Evolutionary conservation across 768 basidiomycete species (phyloP).

Genomic region (Tylopilus subfusipes): DNA sequence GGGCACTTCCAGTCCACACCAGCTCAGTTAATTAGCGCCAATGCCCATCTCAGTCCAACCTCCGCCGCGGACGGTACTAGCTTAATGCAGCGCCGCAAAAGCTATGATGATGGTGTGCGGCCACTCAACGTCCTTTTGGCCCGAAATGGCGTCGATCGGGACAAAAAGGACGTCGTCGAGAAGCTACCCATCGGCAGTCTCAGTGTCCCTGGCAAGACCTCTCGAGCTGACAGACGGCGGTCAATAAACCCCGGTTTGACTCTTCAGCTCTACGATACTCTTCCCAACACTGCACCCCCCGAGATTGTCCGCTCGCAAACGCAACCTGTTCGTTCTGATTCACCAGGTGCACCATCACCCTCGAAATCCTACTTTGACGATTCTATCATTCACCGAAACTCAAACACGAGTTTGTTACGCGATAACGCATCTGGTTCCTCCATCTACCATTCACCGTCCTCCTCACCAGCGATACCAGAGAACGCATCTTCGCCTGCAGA

Average conservation of each 20-base stretch:
- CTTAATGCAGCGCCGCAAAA: slow-evolving; percentile 34
- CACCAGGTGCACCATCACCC: slow-evolving; percentile 23
- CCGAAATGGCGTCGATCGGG: slow-evolving; percentile 10
- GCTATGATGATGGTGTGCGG: slow-evolving; percentile 43
- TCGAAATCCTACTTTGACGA: slow-evolving; percentile 14
- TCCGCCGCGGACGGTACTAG: slow-evolving; percentile 10
- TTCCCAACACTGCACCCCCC: slow-evolving; percentile 15
- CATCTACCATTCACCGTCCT: slow-evolving; percentile 36
- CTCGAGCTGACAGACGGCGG: slow-evolving; percentile 44
- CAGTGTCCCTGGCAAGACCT: slow-evolving; percentile 28
- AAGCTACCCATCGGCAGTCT: slow-evolving; percentile 14
- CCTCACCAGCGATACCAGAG: slow-evolving; percentile 35
- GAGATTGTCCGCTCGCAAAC: slow-evolving; percentile 33
- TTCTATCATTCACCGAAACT: slow-evolving; percentile 12
- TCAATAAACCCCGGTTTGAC: slow-evolving; percentile 54
- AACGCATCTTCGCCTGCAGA: slow-evolving; percentile 38
- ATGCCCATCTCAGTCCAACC: slow-evolving; percentile 24
- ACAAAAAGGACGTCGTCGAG: slow-evolving; percentile 10
- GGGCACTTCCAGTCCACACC: slow-evolving; percentile 19
- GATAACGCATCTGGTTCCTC: slow-evolving; percentile 29
- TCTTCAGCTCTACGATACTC: slow-evolving; percentile 26
- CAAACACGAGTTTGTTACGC: slow-evolving; percentile 26
- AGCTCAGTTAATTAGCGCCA: neutral
- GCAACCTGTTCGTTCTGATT: slow-evolving; percentile 23
- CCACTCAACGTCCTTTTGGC: slow-evolving; percentile 37